Base-by-base conservation (phyloP, 352 stramenopile species). In the Hyaloperonospora brassicae region DNA sequence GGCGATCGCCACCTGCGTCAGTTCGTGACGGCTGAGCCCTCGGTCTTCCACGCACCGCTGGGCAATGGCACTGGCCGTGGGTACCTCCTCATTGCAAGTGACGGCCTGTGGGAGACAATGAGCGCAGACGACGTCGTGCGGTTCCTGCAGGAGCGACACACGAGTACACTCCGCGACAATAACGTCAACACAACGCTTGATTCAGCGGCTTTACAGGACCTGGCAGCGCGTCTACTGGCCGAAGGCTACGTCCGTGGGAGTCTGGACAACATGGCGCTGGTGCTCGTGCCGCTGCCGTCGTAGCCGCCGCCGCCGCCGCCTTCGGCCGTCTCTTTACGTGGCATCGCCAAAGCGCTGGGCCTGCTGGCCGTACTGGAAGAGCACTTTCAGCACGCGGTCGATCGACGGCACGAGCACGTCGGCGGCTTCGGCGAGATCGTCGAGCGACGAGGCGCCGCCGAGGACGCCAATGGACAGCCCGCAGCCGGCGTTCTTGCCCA, bases 201-300 rank as follows among this genome's bases (percentile, higher is more conserved):
- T 3, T 2, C 4, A 17, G n/a, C 34, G 7, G 51, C 52, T 10
- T 66, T 98, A 7, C 66, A 94, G 62, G 66, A 76, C 43, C 68
- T 91, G 43, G 86, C 89, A 10, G 65, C 89, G 43, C 52, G 80
- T 14, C 59, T 97, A n/a, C 76, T 93, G 5, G 68, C 90, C 21
- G 90, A 98, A 62, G 86, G 90, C 27, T 98, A 96, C 58, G 76
- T 98, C n/a, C 79, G 92, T 45, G 94, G 95, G 45, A 97, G 86
- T 46, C 85, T 86, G 5, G 95, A 98, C 61, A 98, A 98, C 56
- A 90, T 97, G 59, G 94, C 89, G 25, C 81, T 95, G 13, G 79
- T 89, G 9, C 52, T 86, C 2, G 64, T 84, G 5, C 54, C 43
- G 21, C 48, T 75, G 23, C 25, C 60, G 12, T 64, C 52, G 23